Conservation (phyloP, 164 flowering plant species). For the Berberis thunbergii region DNA sequence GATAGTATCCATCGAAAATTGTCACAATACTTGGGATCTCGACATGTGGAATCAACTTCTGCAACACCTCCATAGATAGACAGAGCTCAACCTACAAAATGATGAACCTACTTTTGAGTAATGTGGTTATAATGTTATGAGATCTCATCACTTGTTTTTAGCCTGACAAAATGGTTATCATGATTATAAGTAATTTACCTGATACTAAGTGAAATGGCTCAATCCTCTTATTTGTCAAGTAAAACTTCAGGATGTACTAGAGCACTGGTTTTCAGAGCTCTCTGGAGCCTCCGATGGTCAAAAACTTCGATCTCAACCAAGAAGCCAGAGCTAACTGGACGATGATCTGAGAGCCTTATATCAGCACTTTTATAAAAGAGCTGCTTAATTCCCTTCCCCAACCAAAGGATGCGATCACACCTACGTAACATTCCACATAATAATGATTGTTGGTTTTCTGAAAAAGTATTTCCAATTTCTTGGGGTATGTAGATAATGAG, state of each 20-base stretch:
- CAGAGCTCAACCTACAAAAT: too few relatives aligned
- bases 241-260: conserved; percentile 53
- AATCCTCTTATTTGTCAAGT: conserved; percentile 27
- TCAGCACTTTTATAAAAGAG: conserved; percentile 62
- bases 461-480: too few relatives aligned
- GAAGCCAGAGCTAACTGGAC: conserved; percentile 83
- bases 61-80: too few relatives aligned
- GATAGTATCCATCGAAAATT: too few relatives aligned
- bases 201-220: conserved; percentile 10
- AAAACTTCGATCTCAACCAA: conserved; percentile 72
- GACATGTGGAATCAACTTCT: too few relatives aligned
- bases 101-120: too few relatives aligned
- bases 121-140: too few relatives aligned
- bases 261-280: conserved; percentile 53
- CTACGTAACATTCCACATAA: conserved; percentile 28
- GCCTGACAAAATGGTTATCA: too few relatives aligned
- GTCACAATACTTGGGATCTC: too few relatives aligned
- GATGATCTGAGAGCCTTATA: conserved; percentile 73
- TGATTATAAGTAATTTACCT: conserved; percentile 17
- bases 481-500: too few relatives aligned
- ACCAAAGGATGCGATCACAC: conserved; percentile 94
- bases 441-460: background rate
- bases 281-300: conserved; percentile 60
- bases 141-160: too few relatives aligned
- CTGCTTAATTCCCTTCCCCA: conserved; percentile 78